Evolutionary conservation across 2,329 filamentous ascomycete species (phyloP), one percentile per base, ranked within the genome.

Genomic region (Pseudogymnoascus sp.): DNA sequence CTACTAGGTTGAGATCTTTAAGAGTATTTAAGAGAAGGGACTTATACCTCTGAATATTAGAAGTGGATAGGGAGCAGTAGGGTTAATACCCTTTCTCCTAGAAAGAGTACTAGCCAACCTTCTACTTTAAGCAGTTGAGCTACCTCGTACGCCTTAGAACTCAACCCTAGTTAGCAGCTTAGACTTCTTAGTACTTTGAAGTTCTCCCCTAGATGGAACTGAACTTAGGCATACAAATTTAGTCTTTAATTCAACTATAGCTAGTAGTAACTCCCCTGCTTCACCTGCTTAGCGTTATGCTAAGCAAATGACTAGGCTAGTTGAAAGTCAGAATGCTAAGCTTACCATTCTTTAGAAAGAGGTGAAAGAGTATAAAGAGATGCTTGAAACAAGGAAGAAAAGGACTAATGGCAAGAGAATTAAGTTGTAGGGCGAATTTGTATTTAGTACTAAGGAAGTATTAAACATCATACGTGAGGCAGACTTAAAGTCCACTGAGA

Each of bases 401-500:
- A 37, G 36, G 5, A 62, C 37, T 46, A 62, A 46, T n/a, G 38
- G 38, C 25, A 62, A 62, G 40, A 62, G 60, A 18, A 34, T 62
- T 46, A 62, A 31, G 18, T 18, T 46, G 34, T 10, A 62, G 21
- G 38, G 38, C 2, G 37, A 62, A 46, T 62, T 62, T 62, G 14
- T 62, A 5, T 62, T 62, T 11, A 46, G 18, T 46, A 62, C 38
- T 21, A n/a, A 62, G 23, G 37, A 31, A 31, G 34, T 36, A 7
- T 36, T 36, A 3, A 36, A 36, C 1, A 36, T 36, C 10, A 7
- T 36, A 2, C 11, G 11, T 1, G 8, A 36, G 8, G 5, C 34
- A 36, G 11, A 36, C 8, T 36, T 36, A 36, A 36, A 36, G 34
- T 36, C 34, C 7, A 36, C 34, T 36, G 10, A 36, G 34, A 36